phyloP scores from a whole-genome alignment of 1,139 yeast genomes.

The Taphrina flavorubra region DNA sequence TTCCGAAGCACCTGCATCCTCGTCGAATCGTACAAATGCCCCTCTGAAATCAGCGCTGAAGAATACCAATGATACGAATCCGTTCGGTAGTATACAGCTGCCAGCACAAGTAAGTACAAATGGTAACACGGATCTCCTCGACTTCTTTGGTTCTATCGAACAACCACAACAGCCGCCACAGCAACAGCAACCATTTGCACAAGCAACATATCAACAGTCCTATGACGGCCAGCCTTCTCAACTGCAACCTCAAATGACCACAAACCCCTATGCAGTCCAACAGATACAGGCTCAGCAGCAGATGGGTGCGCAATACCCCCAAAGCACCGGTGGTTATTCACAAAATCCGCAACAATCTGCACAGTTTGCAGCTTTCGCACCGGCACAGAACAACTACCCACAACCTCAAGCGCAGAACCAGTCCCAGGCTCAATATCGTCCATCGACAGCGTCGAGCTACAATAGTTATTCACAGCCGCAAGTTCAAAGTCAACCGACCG shows the following conservation, averaged over 20 bases:
- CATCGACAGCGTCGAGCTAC: conserved; percentile 45
- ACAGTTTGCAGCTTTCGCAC: conserved; percentile 24
- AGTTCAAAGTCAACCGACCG: conserved; percentile 37
- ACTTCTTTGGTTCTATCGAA: conserved; percentile 47
- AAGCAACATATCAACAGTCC: neutral
- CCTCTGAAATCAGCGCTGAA: conserved; percentile 47
- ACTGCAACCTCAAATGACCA: conserved; percentile 22
- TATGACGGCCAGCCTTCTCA: conserved; percentile 1
- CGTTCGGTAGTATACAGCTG: conserved; percentile 43
- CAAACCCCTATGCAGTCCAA: conserved; percentile 1
- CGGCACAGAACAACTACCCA: conserved; percentile 39
- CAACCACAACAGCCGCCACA: conserved; percentile 42
- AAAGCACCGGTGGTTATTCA: conserved; percentile 31
- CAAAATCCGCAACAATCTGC: conserved; percentile 39
- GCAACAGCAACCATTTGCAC: conserved; percentile 38
- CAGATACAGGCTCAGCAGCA: conserved; percentile 45
- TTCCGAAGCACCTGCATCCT: no score
- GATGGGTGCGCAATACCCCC: conserved; percentile 46
- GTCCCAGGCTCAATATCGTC: conserved; percentile 37
- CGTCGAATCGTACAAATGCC: conserved; percentile 46
- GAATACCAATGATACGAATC: conserved; percentile 47
- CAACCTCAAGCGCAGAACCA: conserved; percentile 43
- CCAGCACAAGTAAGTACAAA: conserved; percentile 33
- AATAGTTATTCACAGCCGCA: conserved; percentile 57
- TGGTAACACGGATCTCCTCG: conserved; percentile 46